Evolutionary conservation across 306 rosid species (phyloP).

Genomic region (Canavalia ensiformis): DNA sequence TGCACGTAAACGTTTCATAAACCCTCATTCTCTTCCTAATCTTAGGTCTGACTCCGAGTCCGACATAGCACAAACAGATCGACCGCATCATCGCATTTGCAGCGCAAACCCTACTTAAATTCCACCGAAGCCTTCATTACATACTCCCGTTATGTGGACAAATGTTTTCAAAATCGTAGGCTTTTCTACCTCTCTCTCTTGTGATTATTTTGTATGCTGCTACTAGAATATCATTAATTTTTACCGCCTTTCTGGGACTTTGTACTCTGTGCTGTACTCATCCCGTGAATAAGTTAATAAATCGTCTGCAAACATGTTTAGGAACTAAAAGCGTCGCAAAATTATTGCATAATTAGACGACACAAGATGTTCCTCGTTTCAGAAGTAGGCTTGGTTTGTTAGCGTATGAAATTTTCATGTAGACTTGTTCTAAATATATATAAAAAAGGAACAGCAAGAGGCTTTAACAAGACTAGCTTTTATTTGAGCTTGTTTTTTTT

Average conservation of each 20-base stretch:
- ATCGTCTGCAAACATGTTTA: not conserved
- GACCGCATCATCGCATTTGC: constrained; percentile 24
- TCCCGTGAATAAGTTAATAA: not conserved
- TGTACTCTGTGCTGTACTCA: not conserved
- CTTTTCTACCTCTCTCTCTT: not conserved
- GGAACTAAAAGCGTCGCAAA: not conserved
- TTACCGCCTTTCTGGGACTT: constrained; percentile 5
- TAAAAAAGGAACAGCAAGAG: too few relatives aligned
- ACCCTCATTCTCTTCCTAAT: not conserved
- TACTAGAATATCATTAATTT: constrained; percentile 16
- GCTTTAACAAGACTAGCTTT: constrained; percentile 16
- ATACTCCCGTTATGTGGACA: constrained; percentile 55
- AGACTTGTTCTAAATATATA: not conserved
- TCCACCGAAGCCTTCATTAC: constrained; percentile 21
- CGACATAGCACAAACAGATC: constrained; percentile 21
- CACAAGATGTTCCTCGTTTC: too few relatives aligned
- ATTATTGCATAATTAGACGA: not conserved
- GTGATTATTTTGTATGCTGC: not conserved
- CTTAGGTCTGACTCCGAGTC: not conserved
- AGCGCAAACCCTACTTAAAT: constrained; percentile 49
- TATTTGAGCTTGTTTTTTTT: not conserved
- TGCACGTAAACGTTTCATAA: constrained; percentile 35
- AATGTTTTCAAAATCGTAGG: constrained; percentile 65
- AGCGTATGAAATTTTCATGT: not conserved
- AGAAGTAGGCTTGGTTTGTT: not conserved